A percentile compares a stretch with the other conserved stretches of the same genome.
These are phyloP conservation scores for Ceratocystis harringtonii DNA, from an alignment of 2,329 filamentous ascomycete species.

Conservation along the genomic window DNA sequence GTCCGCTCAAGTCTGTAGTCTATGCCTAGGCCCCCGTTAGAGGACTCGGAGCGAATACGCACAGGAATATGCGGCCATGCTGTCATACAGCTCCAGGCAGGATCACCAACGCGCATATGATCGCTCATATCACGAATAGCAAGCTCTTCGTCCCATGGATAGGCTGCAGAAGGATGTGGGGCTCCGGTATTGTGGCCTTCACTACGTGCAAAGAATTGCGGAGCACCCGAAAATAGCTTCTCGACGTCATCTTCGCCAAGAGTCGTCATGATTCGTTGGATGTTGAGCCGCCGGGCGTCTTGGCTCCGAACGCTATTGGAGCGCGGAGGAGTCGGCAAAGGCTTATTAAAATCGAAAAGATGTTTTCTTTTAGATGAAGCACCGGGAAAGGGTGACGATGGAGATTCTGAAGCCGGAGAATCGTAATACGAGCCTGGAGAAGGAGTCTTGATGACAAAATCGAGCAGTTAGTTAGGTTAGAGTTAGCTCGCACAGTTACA, in stretches of 20 bases:
- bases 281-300: constrained; percentile 32
- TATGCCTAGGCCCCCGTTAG: neutral
- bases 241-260: constrained; percentile 46
- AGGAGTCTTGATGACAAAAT: constrained; percentile 3
- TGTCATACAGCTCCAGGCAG: constrained; percentile 47
- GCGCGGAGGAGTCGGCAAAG: constrained; percentile 39
- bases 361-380: neutral
- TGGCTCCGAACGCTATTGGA: constrained; percentile 25
- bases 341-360: constrained; percentile 37
- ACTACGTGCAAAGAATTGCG: constrained; percentile 51
- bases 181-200: constrained; percentile 45
- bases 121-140: constrained; percentile 49
- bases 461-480: neutral
- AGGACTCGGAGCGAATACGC: neutral
- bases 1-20: constrained; percentile 7
- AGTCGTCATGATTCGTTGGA: constrained; percentile 44
- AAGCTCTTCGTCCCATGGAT: constrained; percentile 50
- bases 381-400: neutral
- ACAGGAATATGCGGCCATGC: constrained; percentile 46
- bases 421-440: constrained; percentile 2
- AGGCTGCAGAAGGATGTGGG: constrained; percentile 48
- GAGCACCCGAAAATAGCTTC: constrained; percentile 60
- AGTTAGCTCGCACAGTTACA: neutral
- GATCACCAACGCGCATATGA: constrained; percentile 46
- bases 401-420: neutral